Evolutionary conservation across 345 rosid genomes (phyloP), one percentile per base, ranked within the genome.

Genomic region (Syzygium aromaticum): DNA sequence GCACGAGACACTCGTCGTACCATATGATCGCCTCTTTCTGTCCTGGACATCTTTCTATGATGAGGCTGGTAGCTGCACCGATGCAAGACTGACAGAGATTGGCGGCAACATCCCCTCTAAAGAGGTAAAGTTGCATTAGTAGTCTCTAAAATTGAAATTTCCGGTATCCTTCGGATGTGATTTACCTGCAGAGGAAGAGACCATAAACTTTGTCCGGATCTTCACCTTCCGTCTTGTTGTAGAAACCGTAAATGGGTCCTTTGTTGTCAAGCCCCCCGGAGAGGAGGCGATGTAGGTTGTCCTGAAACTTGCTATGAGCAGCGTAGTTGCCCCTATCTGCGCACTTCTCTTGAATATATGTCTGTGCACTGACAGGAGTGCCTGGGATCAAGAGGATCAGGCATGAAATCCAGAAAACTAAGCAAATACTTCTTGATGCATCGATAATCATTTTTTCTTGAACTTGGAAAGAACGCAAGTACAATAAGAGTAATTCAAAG

Each of bases 1-100:
- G 91, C 16, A 93, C 63, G 33, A 87, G 21, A 85, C 95, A 93
- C 53, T 87, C 27, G 14, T 90, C 94, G 22, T 89, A 90, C 93
- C 93, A 91, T 46, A 90, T 49, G 54, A 90, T 23, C 15, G 93
- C 95, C 2, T 5, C 80, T 67, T 54, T 89, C 38, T 59, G 43
- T 27, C 46, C 85, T 8, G 91, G 90, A 54, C 95, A 93, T 40
- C 2, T 73, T 52, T 63, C 84, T 33, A 14, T 7, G 3, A 92
- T 67, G 14, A n/a, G 56, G 0, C 15, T 8, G n/a, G 33, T 59
- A 2, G 91, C 90, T 3, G 4, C 5, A 17, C 14, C 33, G 17
- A 87, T 84, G 77, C 91, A 92, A 19, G 28, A 23, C 46, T 28
- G 61, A 85, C 92, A 92, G 6, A 6, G 25, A 3, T 46, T 25